Evolutionary conservation across 2,329 filamentous ascomycete genomes (phyloP), one percentile per base, ranked within the genome.

Genomic region (Teratosphaeria nubilosa): DNA sequence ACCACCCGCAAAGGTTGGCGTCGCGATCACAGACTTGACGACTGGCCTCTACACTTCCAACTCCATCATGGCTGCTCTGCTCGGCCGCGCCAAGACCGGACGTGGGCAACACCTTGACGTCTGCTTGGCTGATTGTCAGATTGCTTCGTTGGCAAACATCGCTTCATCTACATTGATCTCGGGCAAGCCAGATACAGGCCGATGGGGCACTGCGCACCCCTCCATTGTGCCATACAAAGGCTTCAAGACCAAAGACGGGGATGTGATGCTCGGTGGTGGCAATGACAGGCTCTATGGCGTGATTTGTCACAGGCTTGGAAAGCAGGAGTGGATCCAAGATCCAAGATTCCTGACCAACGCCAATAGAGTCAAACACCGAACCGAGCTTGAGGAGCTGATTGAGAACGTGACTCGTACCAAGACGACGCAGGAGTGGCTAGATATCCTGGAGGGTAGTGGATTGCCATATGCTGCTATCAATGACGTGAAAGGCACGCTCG

Each of bases 151-250:
- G 51, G 85, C 90, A n/a, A 99, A 97, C 70, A 90, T 99, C 68
- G 94, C 92, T 9, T 95, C 90, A 70, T 96, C 91, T 60, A 90
- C 87, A 60, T 77, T 99, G 50, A 87, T 97, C 62, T 95, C 88
- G 66, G 91, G 91, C 1, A 76, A 96, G 73, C 87, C 86, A 64
- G 94, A 99, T 70, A 83, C 85, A 0, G 94, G 94, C 0, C 82
- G 94, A 63, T 97, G 94, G 92, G 94, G 94, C 6, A 99, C 94
- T 3, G 92, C 92, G 51, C 94, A 99, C 78, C 94, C 92, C n/a
- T 95, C 90, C 0, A 97, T 99, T 70, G 94, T 99, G 0, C 94
- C 94, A 0, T 99, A 99, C 73, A 86, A 87, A 67, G 90, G 90
- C 0, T 99, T 86, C 74, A 80, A 81, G 67, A 86, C 84, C 1